These are phyloP conservation scores for Microsporum canis DNA, from an alignment of 2,329 filamentous ascomycete species.

Conservation along the genomic window DNA sequence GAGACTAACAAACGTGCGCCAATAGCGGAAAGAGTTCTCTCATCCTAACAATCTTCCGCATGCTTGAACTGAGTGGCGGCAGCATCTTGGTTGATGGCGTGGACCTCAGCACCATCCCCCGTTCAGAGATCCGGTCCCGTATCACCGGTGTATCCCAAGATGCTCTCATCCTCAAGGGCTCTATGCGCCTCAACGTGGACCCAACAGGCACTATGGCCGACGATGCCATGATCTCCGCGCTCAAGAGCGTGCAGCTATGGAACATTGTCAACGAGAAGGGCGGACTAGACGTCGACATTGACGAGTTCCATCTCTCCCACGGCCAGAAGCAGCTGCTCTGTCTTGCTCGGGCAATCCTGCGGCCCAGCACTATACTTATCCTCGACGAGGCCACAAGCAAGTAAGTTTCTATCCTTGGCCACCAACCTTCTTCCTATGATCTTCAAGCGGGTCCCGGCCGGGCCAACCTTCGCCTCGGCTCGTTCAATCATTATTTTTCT, in stretches of 20 bases:
- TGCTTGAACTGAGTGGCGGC: constrained; percentile 32
- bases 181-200: constrained; percentile 31
- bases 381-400: constrained; percentile 35
- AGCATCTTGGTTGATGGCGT: constrained; percentile 35
- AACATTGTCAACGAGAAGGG: constrained; percentile 30
- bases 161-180: constrained; percentile 33
- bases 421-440: constrained; percentile 15
- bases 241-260: constrained; percentile 30
- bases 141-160: constrained; percentile 38
- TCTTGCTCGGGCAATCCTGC: constrained; percentile 48
- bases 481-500: background rate
- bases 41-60: constrained; percentile 32
- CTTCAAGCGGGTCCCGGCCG: background rate
- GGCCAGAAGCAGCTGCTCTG: constrained; percentile 56
- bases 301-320: constrained; percentile 41
- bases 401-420: constrained; percentile 23
- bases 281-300: constrained; percentile 34
- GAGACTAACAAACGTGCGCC: background rate
- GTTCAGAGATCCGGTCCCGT: constrained; percentile 30
- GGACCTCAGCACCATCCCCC: constrained; percentile 30
- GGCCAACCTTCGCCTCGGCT: background rate
- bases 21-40: constrained; percentile 35
- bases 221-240: constrained; percentile 29
- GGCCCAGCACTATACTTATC: constrained; percentile 34
- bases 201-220: constrained; percentile 25